These are phyloP conservation scores for Vaccinium darrowii DNA, from an alignment of 148 eudicot genomes.

Conservation along the genomic window DNA sequence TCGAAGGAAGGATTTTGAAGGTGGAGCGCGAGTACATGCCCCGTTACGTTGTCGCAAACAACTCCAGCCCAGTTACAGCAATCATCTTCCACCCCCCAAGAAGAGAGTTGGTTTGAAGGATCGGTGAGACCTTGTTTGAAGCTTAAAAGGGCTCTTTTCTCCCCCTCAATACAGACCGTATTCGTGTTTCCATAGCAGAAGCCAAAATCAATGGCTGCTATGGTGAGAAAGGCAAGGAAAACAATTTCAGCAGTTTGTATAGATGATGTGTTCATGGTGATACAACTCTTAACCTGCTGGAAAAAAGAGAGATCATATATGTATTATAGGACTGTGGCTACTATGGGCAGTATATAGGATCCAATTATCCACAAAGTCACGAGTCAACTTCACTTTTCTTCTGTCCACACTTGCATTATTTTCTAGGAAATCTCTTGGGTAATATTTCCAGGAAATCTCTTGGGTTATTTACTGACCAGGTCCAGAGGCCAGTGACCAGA, in stretches of 20 bases:
- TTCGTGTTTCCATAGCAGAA: not conserved
- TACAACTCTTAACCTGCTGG: not conserved
- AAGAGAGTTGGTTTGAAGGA: not conserved
- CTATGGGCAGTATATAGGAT: not conserved
- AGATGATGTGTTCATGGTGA: not conserved
- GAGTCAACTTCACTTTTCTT: not conserved
- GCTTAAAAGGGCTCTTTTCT: not conserved
- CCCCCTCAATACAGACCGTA: not conserved
- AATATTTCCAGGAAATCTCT: not conserved
- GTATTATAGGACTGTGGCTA: not conserved
- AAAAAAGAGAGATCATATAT: no score
- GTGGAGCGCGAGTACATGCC: not conserved
- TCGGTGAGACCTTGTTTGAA: not conserved
- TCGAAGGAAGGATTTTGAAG: not conserved
- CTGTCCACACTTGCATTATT: not conserved
- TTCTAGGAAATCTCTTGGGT: not conserved
- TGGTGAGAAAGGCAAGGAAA: not conserved
- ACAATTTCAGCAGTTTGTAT: not conserved
- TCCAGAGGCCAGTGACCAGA: no score
- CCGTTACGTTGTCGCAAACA: not conserved
- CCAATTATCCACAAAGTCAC: not conserved
- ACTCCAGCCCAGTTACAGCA: conserved; percentile 3
- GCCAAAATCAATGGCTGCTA: not conserved
- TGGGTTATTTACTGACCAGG: no score
- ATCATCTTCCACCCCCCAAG: not conserved